Percentiles rank a stretch among this genome's conserved stretches.
These are phyloP conservation scores for Amaranthus tricolor DNA, from an alignment of 179 eudicot species.

Conservation along the genomic window DNA sequence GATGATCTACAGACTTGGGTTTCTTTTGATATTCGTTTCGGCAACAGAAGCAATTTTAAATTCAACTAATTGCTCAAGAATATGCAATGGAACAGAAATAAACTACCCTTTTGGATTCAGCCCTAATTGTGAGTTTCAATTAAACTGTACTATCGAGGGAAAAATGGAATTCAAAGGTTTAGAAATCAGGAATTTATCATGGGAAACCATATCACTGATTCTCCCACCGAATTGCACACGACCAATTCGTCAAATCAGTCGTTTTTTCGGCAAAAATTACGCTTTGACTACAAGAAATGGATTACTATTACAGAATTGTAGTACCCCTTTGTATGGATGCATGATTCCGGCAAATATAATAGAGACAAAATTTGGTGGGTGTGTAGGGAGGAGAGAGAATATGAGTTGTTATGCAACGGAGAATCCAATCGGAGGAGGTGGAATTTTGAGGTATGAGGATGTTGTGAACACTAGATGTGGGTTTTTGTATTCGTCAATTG, in stretches of 20 bases:
- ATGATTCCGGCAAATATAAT: constrained; percentile 31
- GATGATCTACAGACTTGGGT: neutral
- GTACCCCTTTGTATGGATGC: constrained; percentile 28
- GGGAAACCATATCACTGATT: constrained; percentile 34
- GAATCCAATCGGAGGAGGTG: neutral
- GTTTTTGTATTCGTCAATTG: constrained; percentile 46
- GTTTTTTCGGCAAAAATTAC: constrained; percentile 35
- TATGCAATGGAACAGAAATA: constrained; percentile 35
- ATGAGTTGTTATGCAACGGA: constrained; percentile 43
- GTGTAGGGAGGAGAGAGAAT: constrained; percentile 29
- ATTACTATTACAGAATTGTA: constrained; percentile 44
- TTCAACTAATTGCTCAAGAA: constrained; percentile 24
- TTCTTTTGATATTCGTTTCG: neutral
- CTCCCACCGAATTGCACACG: constrained; percentile 58
- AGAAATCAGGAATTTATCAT: constrained; percentile 45
- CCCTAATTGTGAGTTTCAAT: constrained; percentile 35
- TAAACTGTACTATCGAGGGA: constrained; percentile 39
- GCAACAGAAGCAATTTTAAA: neutral
- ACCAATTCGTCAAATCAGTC: constrained; percentile 16
- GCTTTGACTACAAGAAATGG: constrained; percentile 43
- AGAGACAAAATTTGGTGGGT: constrained; percentile 20
- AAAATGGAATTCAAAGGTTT: constrained; percentile 29
- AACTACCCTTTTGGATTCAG: constrained; percentile 77
- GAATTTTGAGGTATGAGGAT: constrained; percentile 29
- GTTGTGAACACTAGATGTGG: constrained; percentile 33